These are phyloP conservation scores for Rubia yunnanensis DNA, from an alignment of 257 asterid genomes.

Conservation along the genomic window DNA sequence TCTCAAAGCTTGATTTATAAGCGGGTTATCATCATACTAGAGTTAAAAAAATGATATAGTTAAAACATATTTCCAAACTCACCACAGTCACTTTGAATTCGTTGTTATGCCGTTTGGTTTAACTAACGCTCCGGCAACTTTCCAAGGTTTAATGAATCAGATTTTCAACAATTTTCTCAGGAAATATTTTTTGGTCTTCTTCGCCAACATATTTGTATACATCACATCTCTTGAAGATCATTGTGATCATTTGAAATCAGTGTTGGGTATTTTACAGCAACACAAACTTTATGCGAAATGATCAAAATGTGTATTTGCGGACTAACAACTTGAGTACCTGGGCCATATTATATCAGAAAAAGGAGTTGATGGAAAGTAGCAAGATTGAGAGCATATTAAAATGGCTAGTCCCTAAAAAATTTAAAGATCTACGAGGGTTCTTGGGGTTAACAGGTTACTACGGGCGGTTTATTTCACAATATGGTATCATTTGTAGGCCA, in stretches of 20 bases:
- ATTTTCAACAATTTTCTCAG: not conserved
- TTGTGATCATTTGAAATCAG: not conserved
- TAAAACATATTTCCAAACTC: not conserved
- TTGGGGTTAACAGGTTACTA: not conserved
- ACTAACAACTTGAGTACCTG: not conserved
- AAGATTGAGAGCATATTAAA: not conserved
- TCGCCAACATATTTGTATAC: not conserved
- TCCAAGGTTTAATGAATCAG: not conserved
- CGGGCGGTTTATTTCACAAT: not conserved
- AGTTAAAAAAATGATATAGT: not conserved
- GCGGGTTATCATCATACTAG: not conserved
- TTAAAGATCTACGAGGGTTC: not conserved
- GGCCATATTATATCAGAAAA: not conserved
- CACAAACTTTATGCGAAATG: not conserved
- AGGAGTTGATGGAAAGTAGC: not conserved
- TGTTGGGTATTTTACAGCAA: rapidly evolving
- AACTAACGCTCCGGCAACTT: not conserved
- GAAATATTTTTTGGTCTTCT: not conserved
- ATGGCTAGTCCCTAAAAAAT: rapidly evolving
- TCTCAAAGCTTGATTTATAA: not conserved
- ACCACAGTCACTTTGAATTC: not conserved
- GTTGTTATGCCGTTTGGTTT: slow-evolving; percentile 1
- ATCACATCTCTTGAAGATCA: not conserved
- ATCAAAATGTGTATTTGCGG: not conserved
- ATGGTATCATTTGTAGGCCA: not conserved